Percentiles rank a stretch among this genome's conserved stretches.
Conservation (phyloP, 164 flowering plant genomes). For the Litsea cubeba region DNA sequence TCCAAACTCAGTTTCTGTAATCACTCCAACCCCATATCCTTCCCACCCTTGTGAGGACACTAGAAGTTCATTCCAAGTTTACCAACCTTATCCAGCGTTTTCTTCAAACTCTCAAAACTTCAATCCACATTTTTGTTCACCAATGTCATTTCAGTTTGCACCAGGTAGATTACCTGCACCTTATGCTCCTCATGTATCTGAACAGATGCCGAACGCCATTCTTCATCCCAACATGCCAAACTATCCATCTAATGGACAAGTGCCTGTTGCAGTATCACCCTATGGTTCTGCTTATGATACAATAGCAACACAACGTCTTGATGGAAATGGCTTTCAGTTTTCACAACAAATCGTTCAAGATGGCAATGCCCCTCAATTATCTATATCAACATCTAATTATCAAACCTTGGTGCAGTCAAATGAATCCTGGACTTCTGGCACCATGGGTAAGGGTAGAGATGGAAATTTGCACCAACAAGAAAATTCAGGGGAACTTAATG, state of each 20-base stretch:
- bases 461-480: not conserved
- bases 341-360: conserved; percentile 2
- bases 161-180: conserved; percentile 6
- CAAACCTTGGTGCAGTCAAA: conserved; percentile 9
- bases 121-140: conserved; percentile 6
- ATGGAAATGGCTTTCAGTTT: conserved; percentile 5
- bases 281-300: conserved; percentile 1
- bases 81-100: conserved; percentile 8
- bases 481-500: not conserved
- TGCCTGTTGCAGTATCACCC: not conserved
- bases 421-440: conserved; percentile 3
- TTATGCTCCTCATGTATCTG: conserved; percentile 4
- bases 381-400: not conserved
- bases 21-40: conserved; percentile 5
- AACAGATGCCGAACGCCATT: not conserved
- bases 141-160: conserved; percentile 3
- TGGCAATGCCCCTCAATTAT: conserved; percentile 3
- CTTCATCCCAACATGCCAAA: conserved; percentile 9
- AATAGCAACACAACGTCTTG: conserved; percentile 6
- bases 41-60: conserved; percentile 1
- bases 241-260: conserved; percentile 10
- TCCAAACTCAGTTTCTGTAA: conserved; percentile 5
- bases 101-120: conserved; percentile 5
- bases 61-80: conserved; percentile 13
- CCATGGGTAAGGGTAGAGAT: not conserved